Base-by-base conservation (phyloP, 1,139 yeast species). In the Candida pseudoviswanathii region DNA sequence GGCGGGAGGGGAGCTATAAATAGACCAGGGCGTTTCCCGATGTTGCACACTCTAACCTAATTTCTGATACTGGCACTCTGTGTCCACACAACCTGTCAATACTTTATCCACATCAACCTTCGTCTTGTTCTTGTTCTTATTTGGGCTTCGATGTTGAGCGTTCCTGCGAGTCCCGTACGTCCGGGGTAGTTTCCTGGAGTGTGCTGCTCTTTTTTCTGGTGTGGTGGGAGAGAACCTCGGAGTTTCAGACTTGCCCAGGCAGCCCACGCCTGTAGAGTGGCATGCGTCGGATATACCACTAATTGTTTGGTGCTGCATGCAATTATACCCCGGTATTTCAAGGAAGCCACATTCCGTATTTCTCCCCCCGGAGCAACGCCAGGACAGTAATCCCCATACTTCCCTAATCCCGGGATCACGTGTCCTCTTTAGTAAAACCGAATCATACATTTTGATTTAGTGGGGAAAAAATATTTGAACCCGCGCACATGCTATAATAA, bases 381-480 rank as follows among this genome's bases (percentile, higher is more conserved):
- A 11, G 5, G 21, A 33, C 37, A 16, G 11, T 33, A 33, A 11
- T 33, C 22, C 39, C 40, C 40, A 37, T 24, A 24, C 11, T 37
- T 9, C 40, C 40, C n/a, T 37, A 24, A 37, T 24, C 40, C 40
- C 40, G 40, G 40, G 16, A 37, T 37, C 40, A 37, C 30, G 29
- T 37, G 40, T 4, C 21, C 9, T 31, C 11, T 8, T 11, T 6
- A 7, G 4, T 24, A 24, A 37, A 37, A 37, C 26, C 21, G 10
- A 8, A 37, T 22, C 29, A 24, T 10, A 24, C 4, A n/a, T n/a
- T 33, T 36, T 16, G 16, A 16, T 16, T 37, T 22, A 37, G 40
- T 37, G 40, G 40, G 40, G 40, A 21, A 36, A 34, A 21, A 37
- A 37, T 37, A 37, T 24, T 37, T 37, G 40, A 37, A 37, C 30